These are phyloP conservation scores for Nicotiana benthamiana DNA, from an alignment of 257 asterid genomes.

Conservation along the genomic window DNA sequence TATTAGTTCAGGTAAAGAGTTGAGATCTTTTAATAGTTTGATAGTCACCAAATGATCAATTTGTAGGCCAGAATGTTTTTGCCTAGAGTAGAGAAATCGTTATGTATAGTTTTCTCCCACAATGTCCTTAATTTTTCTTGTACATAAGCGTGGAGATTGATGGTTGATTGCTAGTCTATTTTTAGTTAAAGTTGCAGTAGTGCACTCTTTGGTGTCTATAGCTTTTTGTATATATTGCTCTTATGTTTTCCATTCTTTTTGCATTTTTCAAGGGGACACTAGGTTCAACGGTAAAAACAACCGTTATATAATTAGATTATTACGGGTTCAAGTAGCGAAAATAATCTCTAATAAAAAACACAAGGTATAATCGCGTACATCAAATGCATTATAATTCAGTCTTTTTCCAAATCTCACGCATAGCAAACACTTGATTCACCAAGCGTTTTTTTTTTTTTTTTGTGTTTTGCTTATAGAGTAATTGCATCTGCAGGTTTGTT, in stretches of 20 bases:
- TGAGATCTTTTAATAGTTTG: neutral
- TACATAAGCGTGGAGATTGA: neutral
- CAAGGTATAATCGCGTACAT: too few species aligned
- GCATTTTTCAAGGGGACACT: too few species aligned
- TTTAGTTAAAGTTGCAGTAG: neutral
- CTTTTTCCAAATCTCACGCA: too few species aligned
- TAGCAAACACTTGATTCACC: too few species aligned
- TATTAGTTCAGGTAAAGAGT: slow-evolving; percentile 32
- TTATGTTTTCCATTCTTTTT: neutral
- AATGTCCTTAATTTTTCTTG: neutral
- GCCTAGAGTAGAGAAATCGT: neutral
- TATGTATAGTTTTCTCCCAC: neutral
- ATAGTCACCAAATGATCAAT: neutral
- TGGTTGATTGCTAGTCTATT: neutral
- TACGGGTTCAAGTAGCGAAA: too few species aligned
- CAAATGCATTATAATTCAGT: too few species aligned
- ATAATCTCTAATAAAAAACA: too few species aligned
- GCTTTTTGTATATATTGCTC: neutral
- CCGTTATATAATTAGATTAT: accelerated
- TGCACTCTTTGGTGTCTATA: neutral
- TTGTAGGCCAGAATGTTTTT: neutral
- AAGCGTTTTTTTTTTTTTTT: too few species aligned
- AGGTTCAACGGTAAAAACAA: too few species aligned
- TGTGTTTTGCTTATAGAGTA: neutral
- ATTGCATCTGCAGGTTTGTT: neutral